Conservation (phyloP, 2,329 filamentous ascomycete species). For the Beauveria varroae region DNA sequence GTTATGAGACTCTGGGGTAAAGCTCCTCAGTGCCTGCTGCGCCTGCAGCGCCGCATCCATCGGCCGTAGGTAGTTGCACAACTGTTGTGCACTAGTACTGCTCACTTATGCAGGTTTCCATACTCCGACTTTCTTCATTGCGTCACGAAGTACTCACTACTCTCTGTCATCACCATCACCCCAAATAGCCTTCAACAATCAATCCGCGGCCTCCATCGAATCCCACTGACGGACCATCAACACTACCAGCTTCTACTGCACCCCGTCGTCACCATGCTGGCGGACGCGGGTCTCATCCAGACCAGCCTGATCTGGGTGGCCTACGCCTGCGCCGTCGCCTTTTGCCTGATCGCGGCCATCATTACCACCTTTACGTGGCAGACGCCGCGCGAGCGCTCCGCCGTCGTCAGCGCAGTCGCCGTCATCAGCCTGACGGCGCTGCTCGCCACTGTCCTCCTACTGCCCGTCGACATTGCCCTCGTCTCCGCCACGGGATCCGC, state of each 20-base stretch:
- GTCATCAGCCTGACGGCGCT: constrained; percentile 81
- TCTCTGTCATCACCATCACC: background rate
- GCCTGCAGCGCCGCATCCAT: too few species aligned
- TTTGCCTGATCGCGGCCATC: constrained; percentile 69
- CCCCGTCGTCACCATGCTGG: constrained; percentile 21
- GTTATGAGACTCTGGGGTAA: background rate
- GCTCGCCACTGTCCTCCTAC: constrained; percentile 82
- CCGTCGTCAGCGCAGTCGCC: constrained; percentile 73
- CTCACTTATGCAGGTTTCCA: constrained; percentile 5
- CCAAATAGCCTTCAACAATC: background rate
- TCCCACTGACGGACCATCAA: background rate
- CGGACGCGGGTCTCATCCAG: constrained; percentile 60
- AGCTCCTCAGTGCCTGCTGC: too few species aligned
- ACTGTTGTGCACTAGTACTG: background rate
- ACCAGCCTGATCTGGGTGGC: constrained; percentile 91
- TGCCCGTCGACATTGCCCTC: constrained; percentile 92
- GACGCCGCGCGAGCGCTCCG: constrained; percentile 76
- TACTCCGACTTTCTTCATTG: constrained; percentile 6
- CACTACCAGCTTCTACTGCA: background rate
- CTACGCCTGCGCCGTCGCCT: constrained; percentile 72
- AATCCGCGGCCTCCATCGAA: background rate
- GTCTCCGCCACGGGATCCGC: constrained; percentile 80
- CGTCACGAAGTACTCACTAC: constrained; percentile 10
- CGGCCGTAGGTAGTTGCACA: background rate
- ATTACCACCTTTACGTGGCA: constrained; percentile 92